Conservation (phyloP, 1,284 basidiomycete genomes). For the Coniferiporia weirii region DNA sequence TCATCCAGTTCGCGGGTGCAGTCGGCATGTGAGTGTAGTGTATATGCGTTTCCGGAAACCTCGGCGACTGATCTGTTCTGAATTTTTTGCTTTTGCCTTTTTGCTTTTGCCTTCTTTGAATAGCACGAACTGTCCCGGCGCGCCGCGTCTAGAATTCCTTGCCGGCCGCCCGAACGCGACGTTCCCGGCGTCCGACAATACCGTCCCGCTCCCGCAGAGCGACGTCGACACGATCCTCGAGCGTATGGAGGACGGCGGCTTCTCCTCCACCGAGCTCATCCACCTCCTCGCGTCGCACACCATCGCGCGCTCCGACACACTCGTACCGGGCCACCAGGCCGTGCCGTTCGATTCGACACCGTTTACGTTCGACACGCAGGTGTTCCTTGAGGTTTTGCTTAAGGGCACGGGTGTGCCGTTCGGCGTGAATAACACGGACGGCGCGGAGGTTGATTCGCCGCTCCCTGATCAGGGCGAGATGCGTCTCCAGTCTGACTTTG, state of each 20-base stretch:
- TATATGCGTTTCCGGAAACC: too few species aligned
- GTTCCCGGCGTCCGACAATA: conserved; percentile 23
- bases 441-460: conserved; percentile 13
- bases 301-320: conserved; percentile 20
- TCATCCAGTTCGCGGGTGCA: conserved; percentile 30
- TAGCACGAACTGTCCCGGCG: conserved; percentile 28
- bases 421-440: conserved; percentile 13
- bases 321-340: conserved; percentile 17
- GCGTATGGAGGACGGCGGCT: conserved; percentile 24
- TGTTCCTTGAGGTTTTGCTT: conserved; percentile 22
- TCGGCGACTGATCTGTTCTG: too few species aligned
- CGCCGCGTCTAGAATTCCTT: conserved; percentile 26
- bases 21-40: conserved; percentile 21
- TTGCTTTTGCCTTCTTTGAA: background rate
- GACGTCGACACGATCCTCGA: conserved; percentile 26
- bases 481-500: conserved; percentile 22
- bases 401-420: conserved; percentile 17
- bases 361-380: conserved; percentile 22
- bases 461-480: conserved; percentile 17
- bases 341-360: conserved; percentile 22
- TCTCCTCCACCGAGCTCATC: conserved; percentile 28
- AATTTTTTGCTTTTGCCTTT: too few species aligned
- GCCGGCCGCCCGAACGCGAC: conserved; percentile 23
- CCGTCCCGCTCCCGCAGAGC: conserved; percentile 27
- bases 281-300: conserved; percentile 24